Evolutionary conservation across 2,329 filamentous ascomycete species (phyloP).

Genomic region (Cladophialophora immunda): DNA sequence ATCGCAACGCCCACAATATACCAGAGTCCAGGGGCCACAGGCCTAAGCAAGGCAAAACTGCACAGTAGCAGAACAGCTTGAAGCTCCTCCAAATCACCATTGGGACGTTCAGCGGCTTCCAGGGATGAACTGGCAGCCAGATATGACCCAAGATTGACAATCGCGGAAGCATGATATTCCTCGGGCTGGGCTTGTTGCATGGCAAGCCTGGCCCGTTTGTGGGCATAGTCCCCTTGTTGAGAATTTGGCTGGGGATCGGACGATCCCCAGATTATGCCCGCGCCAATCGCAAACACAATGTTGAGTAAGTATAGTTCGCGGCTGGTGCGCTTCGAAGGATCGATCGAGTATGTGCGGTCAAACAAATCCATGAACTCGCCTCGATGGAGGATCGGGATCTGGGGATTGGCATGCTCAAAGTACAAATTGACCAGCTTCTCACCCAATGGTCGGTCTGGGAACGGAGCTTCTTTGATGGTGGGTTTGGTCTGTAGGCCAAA

Average conservation of each 20-base stretch:
- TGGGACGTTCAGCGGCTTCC: constrained; percentile 69
- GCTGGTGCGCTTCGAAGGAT: constrained; percentile 72
- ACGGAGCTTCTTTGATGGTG: constrained; percentile 82
- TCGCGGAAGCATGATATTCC: constrained; percentile 94
- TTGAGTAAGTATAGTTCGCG: constrained; percentile 93
- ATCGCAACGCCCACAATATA: constrained; percentile 96
- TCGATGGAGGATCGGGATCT: constrained; percentile 90
- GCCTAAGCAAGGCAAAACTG: constrained; percentile 88
- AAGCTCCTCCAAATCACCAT: constrained; percentile 89
- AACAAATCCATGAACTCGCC: constrained; percentile 90
- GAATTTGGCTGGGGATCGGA: constrained; percentile 41
- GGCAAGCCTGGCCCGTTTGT: constrained; percentile 62
- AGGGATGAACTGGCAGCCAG: constrained; percentile 70
- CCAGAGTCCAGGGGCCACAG: constrained; percentile 93
- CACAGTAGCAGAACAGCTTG: constrained; percentile 92
- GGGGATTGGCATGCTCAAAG: constrained; percentile 95
- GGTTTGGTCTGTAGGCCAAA: constrained; percentile 95
- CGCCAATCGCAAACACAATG: constrained; percentile 96
- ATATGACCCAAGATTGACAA: constrained; percentile 88
- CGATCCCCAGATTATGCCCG: constrained; percentile 79
- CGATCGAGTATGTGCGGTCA: constrained; percentile 77
- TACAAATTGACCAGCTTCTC: constrained; percentile 80
- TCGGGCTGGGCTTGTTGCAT: constrained; percentile 79
- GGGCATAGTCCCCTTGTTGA: constrained; percentile 43
- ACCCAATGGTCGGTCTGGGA: constrained; percentile 80